Conservation (phyloP, 164 flowering plant genomes). For the Kalanchoe fedtschenkoi region DNA sequence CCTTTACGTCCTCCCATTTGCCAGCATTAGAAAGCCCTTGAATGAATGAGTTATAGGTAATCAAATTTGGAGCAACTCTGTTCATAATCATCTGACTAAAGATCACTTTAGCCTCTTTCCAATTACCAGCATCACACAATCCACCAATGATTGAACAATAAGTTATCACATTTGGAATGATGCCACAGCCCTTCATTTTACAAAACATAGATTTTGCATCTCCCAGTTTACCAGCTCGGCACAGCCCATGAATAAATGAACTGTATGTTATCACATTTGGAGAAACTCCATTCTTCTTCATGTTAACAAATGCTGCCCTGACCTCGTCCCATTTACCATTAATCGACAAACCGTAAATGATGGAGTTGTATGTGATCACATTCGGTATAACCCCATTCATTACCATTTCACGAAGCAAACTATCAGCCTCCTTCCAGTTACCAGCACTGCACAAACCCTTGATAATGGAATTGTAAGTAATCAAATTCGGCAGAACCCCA, state of each 20-base stretch:
- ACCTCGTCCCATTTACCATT: neutral
- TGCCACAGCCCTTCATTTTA: neutral
- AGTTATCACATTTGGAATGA: neutral
- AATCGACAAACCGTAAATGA: neutral
- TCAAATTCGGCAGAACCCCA: neutral
- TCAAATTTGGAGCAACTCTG: neutral
- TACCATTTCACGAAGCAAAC: neutral
- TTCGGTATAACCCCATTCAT: neutral
- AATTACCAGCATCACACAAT: neutral
- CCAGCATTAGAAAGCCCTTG: neutral
- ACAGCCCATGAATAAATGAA: neutral
- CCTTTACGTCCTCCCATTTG: neutral
- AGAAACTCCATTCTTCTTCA: neutral
- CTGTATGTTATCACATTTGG: constrained; percentile 2
- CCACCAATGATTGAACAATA: neutral
- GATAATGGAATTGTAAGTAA: constrained; percentile 4
- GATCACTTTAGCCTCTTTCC: neutral
- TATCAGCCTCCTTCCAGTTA: constrained; percentile 5
- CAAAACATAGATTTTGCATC: neutral
- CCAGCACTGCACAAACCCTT: constrained; percentile 10
- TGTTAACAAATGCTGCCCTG: neutral
- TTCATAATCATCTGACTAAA: constrained; percentile 1
- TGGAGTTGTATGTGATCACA: neutral
- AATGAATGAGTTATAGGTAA: neutral
- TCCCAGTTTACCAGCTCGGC: neutral